phyloP scores from a whole-genome alignment of 768 basidiomycete genomes.

The Stropharia rugosoannulata region DNA sequence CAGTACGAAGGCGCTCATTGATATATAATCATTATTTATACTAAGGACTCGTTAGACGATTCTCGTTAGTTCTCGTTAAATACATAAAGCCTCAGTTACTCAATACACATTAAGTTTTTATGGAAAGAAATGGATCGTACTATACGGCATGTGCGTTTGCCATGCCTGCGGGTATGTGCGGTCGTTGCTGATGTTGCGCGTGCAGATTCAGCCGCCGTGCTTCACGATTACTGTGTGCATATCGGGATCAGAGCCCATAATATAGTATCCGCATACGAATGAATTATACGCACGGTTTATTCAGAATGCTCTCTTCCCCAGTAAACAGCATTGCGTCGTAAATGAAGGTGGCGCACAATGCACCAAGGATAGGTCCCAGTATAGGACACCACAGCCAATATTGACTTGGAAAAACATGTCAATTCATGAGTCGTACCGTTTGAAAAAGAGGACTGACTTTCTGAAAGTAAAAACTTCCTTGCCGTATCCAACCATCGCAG shows the following conservation, averaged over 20 bases:
- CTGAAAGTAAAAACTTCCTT: conserved; percentile 45
- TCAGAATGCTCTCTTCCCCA: conserved; percentile 53
- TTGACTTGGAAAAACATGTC: conserved; percentile 33
- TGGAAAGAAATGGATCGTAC: too few relatives aligned
- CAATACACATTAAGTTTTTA: too few relatives aligned
- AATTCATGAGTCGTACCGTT: neutral
- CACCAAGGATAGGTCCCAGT: conserved; percentile 59
- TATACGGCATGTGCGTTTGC: neutral
- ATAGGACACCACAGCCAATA: conserved; percentile 77
- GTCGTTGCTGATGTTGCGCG: neutral
- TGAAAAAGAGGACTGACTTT: conserved; percentile 26
- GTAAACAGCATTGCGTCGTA: conserved; percentile 62
- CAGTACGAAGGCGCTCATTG: too few relatives aligned
- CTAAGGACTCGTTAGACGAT: too few relatives aligned
- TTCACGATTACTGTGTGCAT: neutral
- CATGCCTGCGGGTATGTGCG: conserved; percentile 3
- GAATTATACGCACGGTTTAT: conserved; percentile 44
- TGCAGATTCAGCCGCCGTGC: conserved; percentile 4
- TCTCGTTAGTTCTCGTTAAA: too few relatives aligned
- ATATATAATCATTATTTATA: too few relatives aligned
- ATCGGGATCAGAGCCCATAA: neutral
- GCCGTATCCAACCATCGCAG: conserved; percentile 75
- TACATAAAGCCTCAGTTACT: too few relatives aligned
- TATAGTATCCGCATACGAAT: neutral
- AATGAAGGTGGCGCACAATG: conserved; percentile 47